Conservation (phyloP, 1,284 basidiomycete species). For the Puccinia horiana region DNA sequence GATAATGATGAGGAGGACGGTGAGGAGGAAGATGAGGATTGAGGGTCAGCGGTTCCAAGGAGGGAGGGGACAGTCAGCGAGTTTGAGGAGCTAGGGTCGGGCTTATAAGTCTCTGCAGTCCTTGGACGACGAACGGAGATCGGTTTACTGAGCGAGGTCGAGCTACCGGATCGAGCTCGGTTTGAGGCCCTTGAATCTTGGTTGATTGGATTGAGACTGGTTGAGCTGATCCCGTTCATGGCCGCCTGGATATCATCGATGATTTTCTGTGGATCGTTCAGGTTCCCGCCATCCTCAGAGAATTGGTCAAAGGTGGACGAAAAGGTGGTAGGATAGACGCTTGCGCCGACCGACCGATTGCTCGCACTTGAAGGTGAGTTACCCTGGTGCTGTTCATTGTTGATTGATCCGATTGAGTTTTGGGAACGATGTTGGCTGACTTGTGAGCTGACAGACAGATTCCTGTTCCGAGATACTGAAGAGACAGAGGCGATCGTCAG, state of each 20-base stretch:
- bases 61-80: slow-evolving; percentile 2
- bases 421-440: slow-evolving; percentile 16
- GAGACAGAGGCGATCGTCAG: slow-evolving; percentile 26
- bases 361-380: background rate
- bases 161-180: slow-evolving; percentile 13
- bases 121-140: slow-evolving; percentile 28
- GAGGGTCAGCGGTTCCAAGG: background rate
- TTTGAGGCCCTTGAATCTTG: background rate
- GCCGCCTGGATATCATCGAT: slow-evolving; percentile 43
- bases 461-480: background rate
- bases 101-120: background rate
- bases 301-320: slow-evolving; percentile 21
- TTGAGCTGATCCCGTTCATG: slow-evolving; percentile 23
- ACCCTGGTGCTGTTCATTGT: background rate
- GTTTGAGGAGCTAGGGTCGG: background rate
- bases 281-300: slow-evolving; percentile 26
- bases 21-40: background rate
- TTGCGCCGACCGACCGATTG: slow-evolving; percentile 7
- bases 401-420: background rate
- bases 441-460: slow-evolving; percentile 9
- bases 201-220: background rate
- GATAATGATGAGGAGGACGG: background rate
- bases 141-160: slow-evolving; percentile 10
- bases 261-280: slow-evolving; percentile 30
- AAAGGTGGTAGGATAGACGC: slow-evolving; percentile 32